Conservation (phyloP, 2,329 filamentous ascomycete species). For the Claviceps africana region DNA sequence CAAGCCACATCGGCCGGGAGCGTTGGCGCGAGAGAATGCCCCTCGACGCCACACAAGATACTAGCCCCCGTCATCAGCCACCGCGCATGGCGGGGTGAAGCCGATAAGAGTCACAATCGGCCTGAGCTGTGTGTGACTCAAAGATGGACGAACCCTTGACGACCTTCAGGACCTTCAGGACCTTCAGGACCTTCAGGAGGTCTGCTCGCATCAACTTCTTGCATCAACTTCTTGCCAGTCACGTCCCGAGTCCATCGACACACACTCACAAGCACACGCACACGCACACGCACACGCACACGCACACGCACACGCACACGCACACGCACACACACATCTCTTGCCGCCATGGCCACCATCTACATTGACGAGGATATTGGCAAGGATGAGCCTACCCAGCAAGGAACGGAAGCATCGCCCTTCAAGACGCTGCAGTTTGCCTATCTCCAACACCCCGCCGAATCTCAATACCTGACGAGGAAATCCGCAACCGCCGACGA, state of each 20-base stretch:
- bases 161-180: not conserved
- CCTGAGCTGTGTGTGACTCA: slow-evolving; percentile 1
- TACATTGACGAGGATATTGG: slow-evolving; percentile 62
- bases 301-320: no score
- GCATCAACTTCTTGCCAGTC: not conserved
- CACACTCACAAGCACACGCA: no score
- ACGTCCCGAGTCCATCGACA: not conserved
- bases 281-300: no score
- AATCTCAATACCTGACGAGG: slow-evolving; percentile 16
- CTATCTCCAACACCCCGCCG: slow-evolving; percentile 37
- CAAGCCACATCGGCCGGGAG: not conserved
- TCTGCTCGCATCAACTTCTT: not conserved
- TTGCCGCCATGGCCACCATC: slow-evolving; percentile 18
- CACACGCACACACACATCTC: slow-evolving; percentile 5
- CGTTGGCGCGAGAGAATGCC: not conserved
- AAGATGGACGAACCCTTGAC: not conserved
- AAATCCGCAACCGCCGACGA: slow-evolving; percentile 43
- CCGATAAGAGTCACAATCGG: not conserved
- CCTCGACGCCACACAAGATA: not conserved
- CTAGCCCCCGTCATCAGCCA: not conserved
- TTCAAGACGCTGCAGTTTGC: slow-evolving; percentile 73
- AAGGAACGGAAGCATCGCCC: slow-evolving; percentile 57
- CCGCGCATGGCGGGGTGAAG: not conserved
- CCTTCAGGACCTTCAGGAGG: not conserved
- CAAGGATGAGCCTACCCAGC: slow-evolving; percentile 51